Base-by-base conservation (phyloP, 1,284 basidiomycete genomes). In the Papiliotrema laurentii region DNA sequence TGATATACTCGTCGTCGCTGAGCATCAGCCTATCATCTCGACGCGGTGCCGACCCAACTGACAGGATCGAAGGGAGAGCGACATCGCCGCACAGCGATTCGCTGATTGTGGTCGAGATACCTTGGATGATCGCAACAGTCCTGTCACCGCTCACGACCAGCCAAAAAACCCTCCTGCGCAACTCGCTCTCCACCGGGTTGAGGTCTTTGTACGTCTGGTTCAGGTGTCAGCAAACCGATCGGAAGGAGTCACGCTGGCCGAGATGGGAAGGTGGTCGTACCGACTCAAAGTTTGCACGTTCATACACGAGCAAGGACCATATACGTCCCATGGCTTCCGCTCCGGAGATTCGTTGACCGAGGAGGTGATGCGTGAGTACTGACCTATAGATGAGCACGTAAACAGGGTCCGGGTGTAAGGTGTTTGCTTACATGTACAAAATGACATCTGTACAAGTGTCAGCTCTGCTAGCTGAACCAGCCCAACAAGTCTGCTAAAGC, bases 121-220 rank as follows among this genome's bases (percentile, higher is more conserved):
- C 86, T 7, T 64, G 55, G 34, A 90, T 77, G 22, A 89, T 85
- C 39, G 85, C 85, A 82, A 85, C 86, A n/a, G 87, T 89, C 72
- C 89, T 89, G 72, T 90, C 87, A 59, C 86, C 87, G 69, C 85
- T 86, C 61, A 89, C 90, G 44, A 89, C 78, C 27, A 92, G 74
- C 87, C 87, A 91, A 74, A 90, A 91, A 24, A 83, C 81, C 52
- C 89, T 78, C 53, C 88, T 80, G 26, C 88, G 77, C 25, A 89
- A 80, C 73, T 91, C 87, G 54, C 82, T 84, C 75, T 91, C 88
- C 58, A 92, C 84, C 34, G 87, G 86, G 66, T 51, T 51, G 10
- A 58, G 35, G 28, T 45, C 34, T 25, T 5, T 7, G 16, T 43
- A 37, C 11, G 33, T 16, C 42, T 44, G 39, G n/a, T 26, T 5